phyloP scores from a whole-genome alignment of 2,329 filamentous ascomycete species.

The Gnomoniopsis smithogilvyi region DNA sequence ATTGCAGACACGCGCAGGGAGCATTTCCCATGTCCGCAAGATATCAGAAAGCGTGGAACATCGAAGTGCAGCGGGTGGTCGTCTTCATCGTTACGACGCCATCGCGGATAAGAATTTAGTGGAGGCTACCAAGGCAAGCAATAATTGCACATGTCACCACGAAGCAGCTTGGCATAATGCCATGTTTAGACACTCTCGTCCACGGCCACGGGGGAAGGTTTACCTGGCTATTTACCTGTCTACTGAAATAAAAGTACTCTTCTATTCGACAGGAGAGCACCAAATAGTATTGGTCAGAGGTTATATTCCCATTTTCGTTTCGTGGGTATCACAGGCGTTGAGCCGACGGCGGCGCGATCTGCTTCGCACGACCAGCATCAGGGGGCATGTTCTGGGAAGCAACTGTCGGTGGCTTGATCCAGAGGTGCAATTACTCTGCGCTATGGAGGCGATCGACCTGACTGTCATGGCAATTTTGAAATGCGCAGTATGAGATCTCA shows the following conservation, averaged over 20 bases:
- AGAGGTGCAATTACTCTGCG: neutral
- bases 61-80: neutral
- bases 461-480: neutral
- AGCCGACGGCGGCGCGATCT: neutral
- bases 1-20: neutral
- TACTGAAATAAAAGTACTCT: too few relatives aligned
- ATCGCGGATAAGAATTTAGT: neutral
- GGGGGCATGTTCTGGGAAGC: neutral
- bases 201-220: too few relatives aligned
- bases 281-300: too few relatives aligned
- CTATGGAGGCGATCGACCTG: neutral
- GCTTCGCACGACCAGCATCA: neutral
- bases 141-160: neutral
- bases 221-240: too few relatives aligned
- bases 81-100: neutral
- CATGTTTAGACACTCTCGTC: too few relatives aligned
- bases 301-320: too few relatives aligned
- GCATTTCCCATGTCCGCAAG: neutral
- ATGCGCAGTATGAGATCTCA: too few relatives aligned
- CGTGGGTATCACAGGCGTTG: too few relatives aligned
- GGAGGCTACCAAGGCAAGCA: neutral
- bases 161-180: neutral
- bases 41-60: too few relatives aligned
- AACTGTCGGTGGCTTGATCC: neutral
- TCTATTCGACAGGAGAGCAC: too few relatives aligned